A percentile compares a stretch with the other conserved stretches of the same genome.
These are phyloP conservation scores for Thelephora terrestris DNA, from an alignment of 1,284 basidiomycete genomes.

Conservation along the genomic window DNA sequence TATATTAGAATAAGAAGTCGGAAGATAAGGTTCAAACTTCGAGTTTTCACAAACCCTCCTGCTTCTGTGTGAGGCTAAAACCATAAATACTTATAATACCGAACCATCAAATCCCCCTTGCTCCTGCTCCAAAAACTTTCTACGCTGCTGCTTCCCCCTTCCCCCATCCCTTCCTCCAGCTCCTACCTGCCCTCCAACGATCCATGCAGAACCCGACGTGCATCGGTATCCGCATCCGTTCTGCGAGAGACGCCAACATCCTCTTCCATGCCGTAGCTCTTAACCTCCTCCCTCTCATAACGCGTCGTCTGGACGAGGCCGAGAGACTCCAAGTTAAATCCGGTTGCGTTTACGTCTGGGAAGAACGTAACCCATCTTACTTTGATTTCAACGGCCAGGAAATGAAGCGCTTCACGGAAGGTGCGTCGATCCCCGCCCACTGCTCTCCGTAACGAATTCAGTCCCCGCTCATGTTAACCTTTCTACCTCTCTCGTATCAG, in stretches of 20 bases:
- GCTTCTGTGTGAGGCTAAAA: not conserved
- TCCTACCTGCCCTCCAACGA: constrained; percentile 3
- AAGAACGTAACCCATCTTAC: constrained; percentile 30
- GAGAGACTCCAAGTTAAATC: constrained; percentile 30
- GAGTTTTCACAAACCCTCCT: not conserved
- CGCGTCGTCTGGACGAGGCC: constrained; percentile 33
- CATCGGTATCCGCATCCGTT: constrained; percentile 20
- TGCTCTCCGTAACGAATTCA: constrained; percentile 5
- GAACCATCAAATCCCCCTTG: not conserved
- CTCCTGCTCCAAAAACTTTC: not conserved
- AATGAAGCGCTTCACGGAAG: constrained; percentile 36
- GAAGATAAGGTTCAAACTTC: not conserved
- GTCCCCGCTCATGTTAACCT: not conserved
- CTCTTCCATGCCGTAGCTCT: constrained; percentile 26
- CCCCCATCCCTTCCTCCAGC: constrained; percentile 4
- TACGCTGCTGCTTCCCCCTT: not conserved
- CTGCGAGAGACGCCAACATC: constrained; percentile 25
- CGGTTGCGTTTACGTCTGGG: constrained; percentile 38
- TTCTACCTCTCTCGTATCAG: constrained; percentile 2
- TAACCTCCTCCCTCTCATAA: constrained; percentile 26
- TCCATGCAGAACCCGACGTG: constrained; percentile 23
- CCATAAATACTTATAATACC: not conserved
- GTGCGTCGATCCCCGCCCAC: constrained; percentile 10
- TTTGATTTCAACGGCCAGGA: constrained; percentile 29
- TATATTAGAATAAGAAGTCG: too few relatives aligned